Evolutionary conservation across 208 protist genomes (phyloP), one percentile per base, ranked within the genome.

Genomic region (Sergeia podlipaevii): DNA sequence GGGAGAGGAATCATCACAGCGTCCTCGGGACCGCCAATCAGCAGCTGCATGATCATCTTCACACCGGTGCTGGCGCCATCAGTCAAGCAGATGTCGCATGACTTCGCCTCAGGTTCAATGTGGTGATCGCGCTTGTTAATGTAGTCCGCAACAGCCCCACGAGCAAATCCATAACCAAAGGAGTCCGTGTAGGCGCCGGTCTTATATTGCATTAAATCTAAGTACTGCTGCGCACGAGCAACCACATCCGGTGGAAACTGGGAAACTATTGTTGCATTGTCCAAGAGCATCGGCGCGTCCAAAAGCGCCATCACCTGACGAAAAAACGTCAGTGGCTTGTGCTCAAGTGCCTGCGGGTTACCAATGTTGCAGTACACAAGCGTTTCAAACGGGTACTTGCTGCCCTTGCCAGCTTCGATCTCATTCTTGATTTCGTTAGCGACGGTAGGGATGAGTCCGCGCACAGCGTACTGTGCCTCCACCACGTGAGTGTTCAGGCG

Each of bases 351-450:
- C 70, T 99, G 97, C 32, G 98, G 98, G 74, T 99, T 99, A 55
- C 98, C 98, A 71, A 99, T 99, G 81, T 99, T 99, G 80, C 98
- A 99, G 63, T 89, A 93, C 43, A 99, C 79, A 15, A 99, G 70
- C 33, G 91, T 62, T 21, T 74, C 2, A 64, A 96, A 96, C 5
- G 74, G 55, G 54, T 90, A 74, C n/a, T n/a, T n/a, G 13, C 55
- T 64, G 10, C 29, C 50, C 43, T 43, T 61, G 46, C 71, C 80
- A 7, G 42, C 52, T 6, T 70, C 66, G 26, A 97, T 65, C 45
- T 85, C 63, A 21, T 67, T 28, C 51, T 91, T 70, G 59, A 97
- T 91, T 60, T 85, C 73, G 36, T 86, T 68, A 24, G 89, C 88
- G 24, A 76, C 74, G 34, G 76, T 65, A 0, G 88, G 82, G 56